phyloP scores from a whole-genome alignment of 1,284 basidiomycete genomes.

The Peniophora sp. region DNA sequence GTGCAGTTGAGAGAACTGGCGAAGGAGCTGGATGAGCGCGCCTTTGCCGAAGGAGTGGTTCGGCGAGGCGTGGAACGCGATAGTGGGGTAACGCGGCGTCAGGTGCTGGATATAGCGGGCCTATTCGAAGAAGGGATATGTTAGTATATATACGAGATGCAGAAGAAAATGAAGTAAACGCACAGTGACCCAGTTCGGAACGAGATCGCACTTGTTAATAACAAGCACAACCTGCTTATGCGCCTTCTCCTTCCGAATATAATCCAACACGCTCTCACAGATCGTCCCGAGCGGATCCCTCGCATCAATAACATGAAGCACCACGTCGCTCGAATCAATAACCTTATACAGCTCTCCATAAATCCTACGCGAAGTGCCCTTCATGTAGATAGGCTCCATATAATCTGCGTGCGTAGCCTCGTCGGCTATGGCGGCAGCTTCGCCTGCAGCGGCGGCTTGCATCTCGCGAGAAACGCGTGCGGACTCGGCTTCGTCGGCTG shows the following conservation, averaged over 20 bases:
- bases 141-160: not conserved
- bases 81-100: slow-evolving; percentile 89
- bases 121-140: too few species aligned
- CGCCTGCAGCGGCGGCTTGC: too few species aligned
- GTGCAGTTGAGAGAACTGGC: slow-evolving; percentile 95
- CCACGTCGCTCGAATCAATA: slow-evolving; percentile 96
- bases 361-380: slow-evolving; percentile 90
- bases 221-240: slow-evolving; percentile 97
- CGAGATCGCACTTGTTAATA: slow-evolving; percentile 98
- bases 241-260: slow-evolving; percentile 91
- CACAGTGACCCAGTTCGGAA: slow-evolving; percentile 98
- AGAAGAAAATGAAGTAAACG: slow-evolving; percentile 29
- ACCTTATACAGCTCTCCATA: slow-evolving; percentile 99
- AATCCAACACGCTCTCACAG: slow-evolving; percentile 93
- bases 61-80: slow-evolving; percentile 98
- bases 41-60: slow-evolving; percentile 99
- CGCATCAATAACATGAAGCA: slow-evolving; percentile 94
- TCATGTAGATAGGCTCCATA: slow-evolving; percentile 84
- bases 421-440: slow-evolving; percentile 12
- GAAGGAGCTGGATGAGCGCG: slow-evolving; percentile 92
- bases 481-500: slow-evolving; percentile 29
- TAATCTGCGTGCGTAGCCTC: slow-evolving; percentile 58
- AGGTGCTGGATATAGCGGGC: slow-evolving; percentile 96
- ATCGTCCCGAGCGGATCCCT: slow-evolving; percentile 96
- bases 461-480: slow-evolving; percentile 25